Percentiles rank a stretch among this genome's conserved stretches.
Conservation (phyloP, 306 rosid species). For the Medicago lupulina region DNA sequence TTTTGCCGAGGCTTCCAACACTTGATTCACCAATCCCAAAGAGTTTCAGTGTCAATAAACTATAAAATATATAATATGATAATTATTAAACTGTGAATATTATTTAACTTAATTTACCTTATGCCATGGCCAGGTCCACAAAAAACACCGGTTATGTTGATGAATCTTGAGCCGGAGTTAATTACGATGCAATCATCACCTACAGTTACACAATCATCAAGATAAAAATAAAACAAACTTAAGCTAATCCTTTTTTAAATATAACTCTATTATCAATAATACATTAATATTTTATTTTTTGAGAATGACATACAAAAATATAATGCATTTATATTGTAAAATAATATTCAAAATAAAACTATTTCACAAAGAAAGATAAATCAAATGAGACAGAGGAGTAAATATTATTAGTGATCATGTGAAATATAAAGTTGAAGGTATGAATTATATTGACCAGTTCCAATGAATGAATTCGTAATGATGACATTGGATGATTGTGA, state of each 20-base stretch:
- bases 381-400: too few relatives aligned
- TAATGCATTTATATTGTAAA: too few relatives aligned
- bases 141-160: constrained; percentile 46
- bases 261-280: too few relatives aligned
- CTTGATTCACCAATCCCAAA: constrained; percentile 27
- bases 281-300: too few relatives aligned
- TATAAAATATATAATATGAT: neutral
- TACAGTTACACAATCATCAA: neutral
- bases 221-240: neutral
- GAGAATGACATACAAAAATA: too few relatives aligned
- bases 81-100: neutral
- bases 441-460: constrained; percentile 42
- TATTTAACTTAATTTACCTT: constrained; percentile 36
- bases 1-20: constrained; percentile 59
- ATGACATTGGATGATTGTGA: constrained; percentile 28
- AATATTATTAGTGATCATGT: too few relatives aligned
- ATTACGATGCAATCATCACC: constrained; percentile 68
- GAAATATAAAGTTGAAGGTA: too few relatives aligned
- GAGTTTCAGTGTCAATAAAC: neutral
- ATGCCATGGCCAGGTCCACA: constrained; percentile 76
- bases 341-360: too few relatives aligned
- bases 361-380: too few relatives aligned
- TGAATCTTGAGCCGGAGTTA: constrained; percentile 42
- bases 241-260: too few relatives aligned
- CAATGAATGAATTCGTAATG: constrained; percentile 31